Conservation (phyloP, 2,329 filamentous ascomycete genomes). For the Pseudohalonectria lignicola region DNA sequence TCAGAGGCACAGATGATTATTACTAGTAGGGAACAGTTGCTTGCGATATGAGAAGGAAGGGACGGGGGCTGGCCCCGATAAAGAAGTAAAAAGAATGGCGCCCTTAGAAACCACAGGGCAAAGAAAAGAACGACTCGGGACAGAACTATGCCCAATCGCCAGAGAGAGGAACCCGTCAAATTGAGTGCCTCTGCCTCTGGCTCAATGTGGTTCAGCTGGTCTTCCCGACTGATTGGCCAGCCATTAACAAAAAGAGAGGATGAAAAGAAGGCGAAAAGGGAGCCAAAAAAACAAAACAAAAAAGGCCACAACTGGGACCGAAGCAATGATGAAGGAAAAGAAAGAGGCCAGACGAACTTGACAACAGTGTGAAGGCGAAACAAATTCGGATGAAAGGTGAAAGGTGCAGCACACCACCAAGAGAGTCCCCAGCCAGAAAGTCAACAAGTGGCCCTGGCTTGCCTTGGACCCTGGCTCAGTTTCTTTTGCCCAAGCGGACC, state of each 20-base stretch:
- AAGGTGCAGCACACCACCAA: too few species aligned
- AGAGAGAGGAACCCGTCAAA: background rate
- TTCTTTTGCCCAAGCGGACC: background rate
- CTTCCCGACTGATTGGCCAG: background rate
- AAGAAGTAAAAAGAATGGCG: background rate
- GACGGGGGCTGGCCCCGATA: background rate
- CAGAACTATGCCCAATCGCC: background rate
- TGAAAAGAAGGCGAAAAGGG: slow-evolving; percentile 4
- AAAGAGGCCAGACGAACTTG: slow-evolving; percentile 4
- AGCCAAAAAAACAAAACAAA: slow-evolving; percentile 1
- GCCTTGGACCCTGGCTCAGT: too few species aligned
- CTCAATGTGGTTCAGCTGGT: background rate
- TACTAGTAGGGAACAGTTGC: background rate
- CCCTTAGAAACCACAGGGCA: too few species aligned
- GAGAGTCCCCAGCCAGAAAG: too few species aligned
- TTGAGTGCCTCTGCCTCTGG: background rate
- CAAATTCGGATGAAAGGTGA: background rate
- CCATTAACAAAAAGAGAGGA: background rate
- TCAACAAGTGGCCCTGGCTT: too few species aligned
- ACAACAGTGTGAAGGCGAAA: background rate
- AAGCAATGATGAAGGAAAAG: slow-evolving; percentile 1
- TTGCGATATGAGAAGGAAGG: background rate
- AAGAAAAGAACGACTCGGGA: background rate
- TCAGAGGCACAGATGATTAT: background rate
- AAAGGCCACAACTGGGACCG: slow-evolving; percentile 2